Conservation (phyloP, 768 basidiomycete genomes). For the Pluteus cervinus region DNA sequence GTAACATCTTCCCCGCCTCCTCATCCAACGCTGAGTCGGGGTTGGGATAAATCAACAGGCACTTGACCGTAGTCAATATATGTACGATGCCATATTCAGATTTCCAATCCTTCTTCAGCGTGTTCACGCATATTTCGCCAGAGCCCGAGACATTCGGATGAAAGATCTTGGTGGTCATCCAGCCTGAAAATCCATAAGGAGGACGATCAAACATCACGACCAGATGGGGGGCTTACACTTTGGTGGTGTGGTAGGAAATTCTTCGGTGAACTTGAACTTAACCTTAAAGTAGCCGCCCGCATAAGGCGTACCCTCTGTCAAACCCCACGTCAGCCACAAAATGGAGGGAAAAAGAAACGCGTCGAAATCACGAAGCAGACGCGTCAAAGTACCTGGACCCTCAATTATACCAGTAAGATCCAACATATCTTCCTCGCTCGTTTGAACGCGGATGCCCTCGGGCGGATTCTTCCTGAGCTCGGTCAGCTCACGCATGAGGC, state of each 20-base stretch:
- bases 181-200: slow-evolving; percentile 44
- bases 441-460: slow-evolving; percentile 87
- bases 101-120: slow-evolving; percentile 97
- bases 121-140: slow-evolving; percentile 96
- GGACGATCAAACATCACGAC: neutral
- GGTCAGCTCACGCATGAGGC: slow-evolving; percentile 80
- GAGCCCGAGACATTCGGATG: slow-evolving; percentile 89
- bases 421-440: slow-evolving; percentile 83
- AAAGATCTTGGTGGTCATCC: slow-evolving; percentile 92
- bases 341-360: slow-evolving; percentile 18
- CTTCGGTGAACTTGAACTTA: slow-evolving; percentile 86
- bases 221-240: slow-evolving; percentile 66
- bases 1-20: slow-evolving; percentile 86
- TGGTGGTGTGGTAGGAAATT: slow-evolving; percentile 90
- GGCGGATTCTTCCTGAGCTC: slow-evolving; percentile 79
- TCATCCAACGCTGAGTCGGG: slow-evolving; percentile 96
- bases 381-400: slow-evolving; percentile 87
- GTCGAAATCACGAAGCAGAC: too few relatives aligned
- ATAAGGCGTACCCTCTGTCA: slow-evolving; percentile 57
- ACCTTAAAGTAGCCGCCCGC: slow-evolving; percentile 64
- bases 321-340: slow-evolving; percentile 17
- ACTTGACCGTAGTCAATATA: slow-evolving; percentile 90
- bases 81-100: slow-evolving; percentile 85
- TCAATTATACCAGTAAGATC: slow-evolving; percentile 85
- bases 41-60: slow-evolving; percentile 93